phyloP scores from a whole-genome alignment of 176 grass and related monocot genomes.

The Aegilops tauschii region DNA sequence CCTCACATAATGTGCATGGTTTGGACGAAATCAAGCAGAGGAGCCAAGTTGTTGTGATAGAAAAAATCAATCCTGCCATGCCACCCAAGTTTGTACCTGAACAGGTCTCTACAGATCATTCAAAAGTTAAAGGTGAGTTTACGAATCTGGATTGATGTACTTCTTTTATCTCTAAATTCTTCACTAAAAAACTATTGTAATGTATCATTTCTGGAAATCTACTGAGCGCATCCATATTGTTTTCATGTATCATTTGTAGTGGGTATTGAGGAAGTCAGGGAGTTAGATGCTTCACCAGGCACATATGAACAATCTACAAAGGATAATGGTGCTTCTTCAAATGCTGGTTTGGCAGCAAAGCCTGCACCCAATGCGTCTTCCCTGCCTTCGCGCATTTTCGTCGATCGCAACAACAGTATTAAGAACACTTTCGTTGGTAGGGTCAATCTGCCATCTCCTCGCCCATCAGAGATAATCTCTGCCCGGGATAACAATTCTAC shows the following conservation, averaged over 20 bases:
- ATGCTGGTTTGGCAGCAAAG: constrained; percentile 16
- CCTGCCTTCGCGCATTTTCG: constrained; percentile 1
- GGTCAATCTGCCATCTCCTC: constrained; percentile 54
- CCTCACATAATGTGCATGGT: background rate
- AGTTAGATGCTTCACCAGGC: constrained; percentile 27
- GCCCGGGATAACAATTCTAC: constrained; percentile 77
- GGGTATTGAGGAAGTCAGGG: constrained; percentile 37
- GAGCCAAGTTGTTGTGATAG: background rate
- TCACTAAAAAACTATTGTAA: background rate
- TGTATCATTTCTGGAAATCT: background rate
- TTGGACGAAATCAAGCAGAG: constrained; percentile 3
- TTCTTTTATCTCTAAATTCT: background rate
- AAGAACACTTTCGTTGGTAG: constrained; percentile 34
- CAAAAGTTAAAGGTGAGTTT: constrained; percentile 39
- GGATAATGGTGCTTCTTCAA: constrained; percentile 9
- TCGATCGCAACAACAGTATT: constrained; percentile 27
- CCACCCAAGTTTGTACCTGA: background rate
- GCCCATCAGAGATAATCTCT: constrained; percentile 75
- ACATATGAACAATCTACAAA: constrained; percentile 34
- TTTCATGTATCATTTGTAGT: constrained; percentile 32
- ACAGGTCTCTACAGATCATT: constrained; percentile 25
- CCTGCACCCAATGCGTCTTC: background rate
- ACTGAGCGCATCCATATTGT: constrained; percentile 13
- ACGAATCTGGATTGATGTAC: background rate
- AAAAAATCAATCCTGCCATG: constrained; percentile 9